phyloP scores from a whole-genome alignment of 2,329 filamentous ascomycete species.

The Colletotrichum somersetense region DNA sequence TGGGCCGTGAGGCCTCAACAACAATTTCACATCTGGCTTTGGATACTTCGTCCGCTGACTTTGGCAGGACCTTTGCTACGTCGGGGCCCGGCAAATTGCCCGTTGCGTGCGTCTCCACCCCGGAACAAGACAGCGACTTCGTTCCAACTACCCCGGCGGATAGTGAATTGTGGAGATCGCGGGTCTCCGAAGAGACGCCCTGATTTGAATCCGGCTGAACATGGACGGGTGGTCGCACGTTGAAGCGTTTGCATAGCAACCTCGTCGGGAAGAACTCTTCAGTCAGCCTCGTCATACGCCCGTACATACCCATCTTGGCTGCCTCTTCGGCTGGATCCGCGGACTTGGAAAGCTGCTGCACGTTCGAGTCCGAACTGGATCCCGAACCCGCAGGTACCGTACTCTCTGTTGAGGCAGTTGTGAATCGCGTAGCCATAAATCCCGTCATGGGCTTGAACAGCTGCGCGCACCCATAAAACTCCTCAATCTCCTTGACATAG shows the following conservation, averaged over 20 bases:
- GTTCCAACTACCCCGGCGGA: neutral
- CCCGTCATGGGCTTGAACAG: slow-evolving; percentile 94
- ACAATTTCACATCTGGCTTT: slow-evolving; percentile 31
- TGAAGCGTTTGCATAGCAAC: slow-evolving; percentile 94
- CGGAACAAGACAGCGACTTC: neutral
- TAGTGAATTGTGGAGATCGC: neutral
- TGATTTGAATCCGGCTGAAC: slow-evolving; percentile 66
- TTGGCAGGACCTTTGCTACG: neutral
- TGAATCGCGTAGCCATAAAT: slow-evolving; percentile 94
- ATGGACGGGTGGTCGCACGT: slow-evolving; percentile 81
- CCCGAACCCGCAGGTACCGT: slow-evolving; percentile 45
- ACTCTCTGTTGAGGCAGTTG: slow-evolving; percentile 70
- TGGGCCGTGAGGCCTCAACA: slow-evolving; percentile 19
- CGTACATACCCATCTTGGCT: slow-evolving; percentile 93
- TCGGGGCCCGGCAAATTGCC: neutral
- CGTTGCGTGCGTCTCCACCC: neutral
- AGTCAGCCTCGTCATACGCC: slow-evolving; percentile 81
- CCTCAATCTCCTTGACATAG: slow-evolving; percentile 81
- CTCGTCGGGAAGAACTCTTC: slow-evolving; percentile 83
- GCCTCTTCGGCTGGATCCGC: slow-evolving; percentile 87
- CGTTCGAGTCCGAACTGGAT: slow-evolving; percentile 42
- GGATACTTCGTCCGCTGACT: slow-evolving; percentile 8
- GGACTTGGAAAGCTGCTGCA: slow-evolving; percentile 66
- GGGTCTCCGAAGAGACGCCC: neutral
- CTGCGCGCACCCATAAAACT: slow-evolving; percentile 75